Conservation (phyloP, 1,139 yeast species). For the Chernovozyma aurita region DNA sequence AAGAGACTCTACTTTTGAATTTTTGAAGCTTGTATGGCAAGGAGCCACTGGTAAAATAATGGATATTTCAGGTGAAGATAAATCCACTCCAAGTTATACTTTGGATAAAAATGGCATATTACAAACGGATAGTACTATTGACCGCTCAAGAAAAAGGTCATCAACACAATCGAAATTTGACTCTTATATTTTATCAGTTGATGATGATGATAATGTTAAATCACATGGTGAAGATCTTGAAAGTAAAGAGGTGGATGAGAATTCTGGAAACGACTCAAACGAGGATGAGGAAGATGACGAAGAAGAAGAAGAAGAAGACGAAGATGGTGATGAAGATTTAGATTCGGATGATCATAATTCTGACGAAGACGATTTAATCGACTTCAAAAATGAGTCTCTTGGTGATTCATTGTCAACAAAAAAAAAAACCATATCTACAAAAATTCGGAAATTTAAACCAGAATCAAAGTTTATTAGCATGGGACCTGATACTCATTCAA, state of each 20-base stretch:
- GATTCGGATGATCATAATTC: constrained; percentile 11
- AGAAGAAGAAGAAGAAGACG: constrained; percentile 12
- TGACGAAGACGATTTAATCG: constrained; percentile 11
- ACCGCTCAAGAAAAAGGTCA: not conserved
- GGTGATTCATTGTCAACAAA: constrained; percentile 4
- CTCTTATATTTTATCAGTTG: constrained; percentile 32
- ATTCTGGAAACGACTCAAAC: constrained; percentile 12
- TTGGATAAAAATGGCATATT: constrained; percentile 7
- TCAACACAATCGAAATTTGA: constrained; percentile 16
- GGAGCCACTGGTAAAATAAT: constrained; percentile 22
- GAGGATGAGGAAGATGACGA: constrained; percentile 14
- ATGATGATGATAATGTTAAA: constrained; percentile 18
- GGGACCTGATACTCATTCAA: constrained; percentile 37
- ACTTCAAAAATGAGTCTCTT: constrained; percentile 8
- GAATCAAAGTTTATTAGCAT: constrained; percentile 27
- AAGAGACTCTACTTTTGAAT: constrained; percentile 71
- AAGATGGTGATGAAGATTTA: constrained; percentile 8
- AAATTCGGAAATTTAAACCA: constrained; percentile 25
- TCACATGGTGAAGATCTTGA: not conserved
- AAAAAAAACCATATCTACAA: constrained; percentile 7
- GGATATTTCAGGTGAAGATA: constrained; percentile 8
- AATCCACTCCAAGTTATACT: constrained; percentile 1
- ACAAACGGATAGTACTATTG: constrained; percentile 8
- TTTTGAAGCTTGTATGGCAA: constrained; percentile 60
- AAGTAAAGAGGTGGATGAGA: constrained; percentile 10